phyloP scores from a whole-genome alignment of 192 early-diverging fungal genomes.

The Gonapodya prolifera region DNA sequence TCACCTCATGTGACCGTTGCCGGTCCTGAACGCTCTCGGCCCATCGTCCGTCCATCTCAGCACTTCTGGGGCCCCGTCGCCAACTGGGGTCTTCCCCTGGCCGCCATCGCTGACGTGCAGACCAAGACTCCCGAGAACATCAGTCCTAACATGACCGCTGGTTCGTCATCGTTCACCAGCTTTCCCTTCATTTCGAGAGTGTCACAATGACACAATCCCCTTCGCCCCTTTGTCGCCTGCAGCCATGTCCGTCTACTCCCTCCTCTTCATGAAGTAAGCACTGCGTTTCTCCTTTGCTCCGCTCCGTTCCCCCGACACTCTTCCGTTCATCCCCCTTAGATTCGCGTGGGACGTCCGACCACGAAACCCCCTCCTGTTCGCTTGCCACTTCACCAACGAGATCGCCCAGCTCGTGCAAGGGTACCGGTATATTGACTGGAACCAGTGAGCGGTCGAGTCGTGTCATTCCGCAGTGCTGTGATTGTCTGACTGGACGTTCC shows the following conservation, averaged over 20 bases:
- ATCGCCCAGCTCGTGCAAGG: conserved; percentile 76
- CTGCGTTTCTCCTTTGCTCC: no score
- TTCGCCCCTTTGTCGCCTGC: no score
- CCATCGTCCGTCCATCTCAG: no score
- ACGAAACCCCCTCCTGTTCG: conserved; percentile 81
- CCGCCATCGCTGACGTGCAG: conserved; percentile 82
- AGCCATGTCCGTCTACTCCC: conserved; percentile 76
- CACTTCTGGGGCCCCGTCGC: conserved; percentile 25
- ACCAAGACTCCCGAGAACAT: conserved; percentile 78
- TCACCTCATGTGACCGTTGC: no score
- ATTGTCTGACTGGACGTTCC: background rate
- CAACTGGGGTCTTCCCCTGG: conserved; percentile 92
- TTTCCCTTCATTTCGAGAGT: background rate
- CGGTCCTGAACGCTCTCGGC: no score
- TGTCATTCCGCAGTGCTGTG: background rate
- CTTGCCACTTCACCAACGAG: conserved; percentile 87
- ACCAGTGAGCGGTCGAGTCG: conserved; percentile 37
- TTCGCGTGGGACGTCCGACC: conserved; percentile 90
- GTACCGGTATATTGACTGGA: conserved; percentile 67
- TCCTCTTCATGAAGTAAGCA: conserved; percentile 91
- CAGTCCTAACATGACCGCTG: conserved; percentile 84
- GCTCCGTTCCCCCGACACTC: no score
- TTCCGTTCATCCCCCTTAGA: no score
- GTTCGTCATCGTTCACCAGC: conserved; percentile 16
- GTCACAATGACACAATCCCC: conserved; percentile 2